Base-by-base conservation (phyloP, 2,329 filamentous ascomycete genomes). In the Colletotrichum camelliae region DNA sequence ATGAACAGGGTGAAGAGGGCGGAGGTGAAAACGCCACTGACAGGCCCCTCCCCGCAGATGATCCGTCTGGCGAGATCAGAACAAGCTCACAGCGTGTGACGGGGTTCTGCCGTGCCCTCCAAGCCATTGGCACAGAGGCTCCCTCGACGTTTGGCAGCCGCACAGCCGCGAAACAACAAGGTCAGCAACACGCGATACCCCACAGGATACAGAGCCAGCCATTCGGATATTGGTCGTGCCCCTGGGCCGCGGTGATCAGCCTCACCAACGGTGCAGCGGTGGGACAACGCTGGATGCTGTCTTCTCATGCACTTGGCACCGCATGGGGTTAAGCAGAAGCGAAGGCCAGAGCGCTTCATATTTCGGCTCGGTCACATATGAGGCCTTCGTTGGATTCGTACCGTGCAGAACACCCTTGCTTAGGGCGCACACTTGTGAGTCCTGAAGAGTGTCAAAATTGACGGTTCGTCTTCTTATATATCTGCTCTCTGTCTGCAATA, bases 141-240 rank as follows among this genome's bases (percentile, higher is more conserved):
- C 13, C 12, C 33, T 35, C 8, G 16, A 43, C 0, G 5, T 10
- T 43, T n/a, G 39, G 2, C 39, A 0, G 8, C 39, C 2, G 1
- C 39, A 43, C 39, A 43, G 39, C 39, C 39, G 39, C 8, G 0
- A 2, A 18, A 3, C 39, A 43, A 10, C 16, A 4, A 1, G 2
- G 39, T 16, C 39, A 43, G 37, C 37, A 43, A 43, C 37, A 43
- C 39, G 39, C 39, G 39, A 43, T 43, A n/a, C 1, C 39, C 8
- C 16, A 3, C 39, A 43, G 37, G 0, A 43, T 43, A 16, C 37
- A 18, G 37, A 39, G 1, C 1, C 37, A 39, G 37, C 37, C 37
- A 18, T 18, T 1, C 37, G 16, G 37, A 39, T 39, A 18, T 39
- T 39, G 13, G 35, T 0, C 35, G 21, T 43, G 39, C 39, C 4